Percentiles rank a stretch among this genome's conserved stretches.
phyloP scores from a whole-genome alignment of 352 stramenopile genomes.

The Phytopythium litorale region DNA sequence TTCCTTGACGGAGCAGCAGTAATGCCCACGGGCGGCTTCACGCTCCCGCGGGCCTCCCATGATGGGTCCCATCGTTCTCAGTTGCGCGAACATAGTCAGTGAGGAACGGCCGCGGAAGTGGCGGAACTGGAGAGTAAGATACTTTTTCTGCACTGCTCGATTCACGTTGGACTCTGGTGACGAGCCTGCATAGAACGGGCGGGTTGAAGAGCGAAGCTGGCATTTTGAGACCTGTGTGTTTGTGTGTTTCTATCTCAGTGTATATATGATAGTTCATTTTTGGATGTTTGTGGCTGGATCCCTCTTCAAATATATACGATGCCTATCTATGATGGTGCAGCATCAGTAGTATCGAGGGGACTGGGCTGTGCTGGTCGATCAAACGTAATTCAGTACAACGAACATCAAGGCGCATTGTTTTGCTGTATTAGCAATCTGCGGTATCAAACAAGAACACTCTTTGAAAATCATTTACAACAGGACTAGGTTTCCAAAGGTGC shows the following conservation, averaged over 20 bases:
- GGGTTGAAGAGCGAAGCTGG: neutral
- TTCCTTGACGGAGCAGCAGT: neutral
- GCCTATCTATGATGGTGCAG: no score
- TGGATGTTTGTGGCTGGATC: no score
- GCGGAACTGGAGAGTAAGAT: neutral
- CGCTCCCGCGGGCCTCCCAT: neutral
- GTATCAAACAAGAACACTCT: no score
- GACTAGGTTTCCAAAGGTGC: no score
- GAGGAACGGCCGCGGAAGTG: conserved; percentile 1
- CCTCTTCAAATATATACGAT: no score
- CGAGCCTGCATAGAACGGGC: neutral
- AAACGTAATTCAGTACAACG: neutral
- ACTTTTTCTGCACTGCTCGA: neutral
- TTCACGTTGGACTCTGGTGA: neutral
- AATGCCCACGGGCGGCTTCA: neutral
- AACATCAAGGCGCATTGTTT: neutral
- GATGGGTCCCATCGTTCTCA: neutral
- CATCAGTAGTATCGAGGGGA: no score
- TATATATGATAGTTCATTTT: no score
- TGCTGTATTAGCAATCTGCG: no score
- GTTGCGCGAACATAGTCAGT: neutral
- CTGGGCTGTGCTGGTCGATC: no score
- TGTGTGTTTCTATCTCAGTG: neutral
- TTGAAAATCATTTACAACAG: no score
- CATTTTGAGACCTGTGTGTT: neutral